Percentiles rank a stretch among this genome's conserved stretches.
phyloP scores from a whole-genome alignment of 2,329 filamentous ascomycete genomes.

The Cryphonectria japonica region DNA sequence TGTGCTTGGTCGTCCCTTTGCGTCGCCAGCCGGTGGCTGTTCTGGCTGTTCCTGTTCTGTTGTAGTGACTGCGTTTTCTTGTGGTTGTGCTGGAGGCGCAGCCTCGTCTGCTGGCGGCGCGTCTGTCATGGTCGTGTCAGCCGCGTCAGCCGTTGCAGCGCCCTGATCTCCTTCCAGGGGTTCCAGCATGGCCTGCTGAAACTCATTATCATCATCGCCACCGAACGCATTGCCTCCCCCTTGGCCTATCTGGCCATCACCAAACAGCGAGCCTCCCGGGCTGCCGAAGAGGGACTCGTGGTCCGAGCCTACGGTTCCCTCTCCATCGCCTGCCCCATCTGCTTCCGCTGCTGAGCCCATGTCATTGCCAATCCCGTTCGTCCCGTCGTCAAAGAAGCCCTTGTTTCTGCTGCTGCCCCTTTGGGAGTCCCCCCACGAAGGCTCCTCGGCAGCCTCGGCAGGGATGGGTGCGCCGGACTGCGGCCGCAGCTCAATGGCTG shows the following conservation, averaged over 20 bases:
- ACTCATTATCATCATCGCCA: constrained; percentile 84
- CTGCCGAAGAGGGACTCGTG: constrained; percentile 85
- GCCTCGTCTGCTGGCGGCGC: constrained; percentile 21
- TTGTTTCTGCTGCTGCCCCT: constrained; percentile 76
- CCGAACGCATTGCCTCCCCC: constrained; percentile 64
- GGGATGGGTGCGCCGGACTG: constrained; percentile 76
- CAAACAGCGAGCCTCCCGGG: constrained; percentile 83
- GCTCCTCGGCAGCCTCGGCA: constrained; percentile 66
- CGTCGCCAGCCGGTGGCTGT: constrained; percentile 27
- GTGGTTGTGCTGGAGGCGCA: neutral
- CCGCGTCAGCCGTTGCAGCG: constrained; percentile 42
- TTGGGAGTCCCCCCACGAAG: constrained; percentile 67
- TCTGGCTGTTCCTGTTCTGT: constrained; percentile 15
- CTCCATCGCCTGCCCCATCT: constrained; percentile 49
- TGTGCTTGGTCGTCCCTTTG: constrained; percentile 23
- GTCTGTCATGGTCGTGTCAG: constrained; percentile 41
- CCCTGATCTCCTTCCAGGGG: constrained; percentile 44
- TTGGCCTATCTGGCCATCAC: constrained; percentile 57
- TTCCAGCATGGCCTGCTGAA: constrained; percentile 70
- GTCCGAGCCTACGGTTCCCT: constrained; percentile 68
- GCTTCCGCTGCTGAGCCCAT: constrained; percentile 36
- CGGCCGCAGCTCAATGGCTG: constrained; percentile 83
- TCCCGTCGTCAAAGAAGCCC: constrained; percentile 49
- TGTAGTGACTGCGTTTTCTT: neutral
- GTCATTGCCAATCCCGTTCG: constrained; percentile 33